Conservation (phyloP, 305 asterid genomes). For the Andrographis paniculata region DNA sequence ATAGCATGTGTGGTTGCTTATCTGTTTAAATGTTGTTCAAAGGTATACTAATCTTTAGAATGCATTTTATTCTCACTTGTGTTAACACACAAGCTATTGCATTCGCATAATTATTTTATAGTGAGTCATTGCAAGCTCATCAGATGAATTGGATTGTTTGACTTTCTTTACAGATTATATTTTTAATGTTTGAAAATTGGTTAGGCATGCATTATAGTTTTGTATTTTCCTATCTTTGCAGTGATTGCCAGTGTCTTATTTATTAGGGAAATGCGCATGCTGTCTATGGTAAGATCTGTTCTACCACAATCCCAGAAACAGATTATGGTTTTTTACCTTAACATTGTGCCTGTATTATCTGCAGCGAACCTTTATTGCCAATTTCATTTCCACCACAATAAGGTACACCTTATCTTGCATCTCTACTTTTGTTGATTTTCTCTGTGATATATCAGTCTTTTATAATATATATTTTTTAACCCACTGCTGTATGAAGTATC, state of each 20-base stretch:
- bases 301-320: slow-evolving; percentile 14
- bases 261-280: slow-evolving; percentile 51
- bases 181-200: neutral
- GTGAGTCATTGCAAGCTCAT: too few relatives aligned
- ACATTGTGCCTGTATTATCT: slow-evolving; percentile 21
- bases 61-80: too few relatives aligned
- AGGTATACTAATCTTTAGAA: too few relatives aligned
- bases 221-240: slow-evolving; percentile 31
- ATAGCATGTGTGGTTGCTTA: too few relatives aligned
- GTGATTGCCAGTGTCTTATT: slow-evolving; percentile 73
- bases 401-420: slow-evolving; percentile 36
- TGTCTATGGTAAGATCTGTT: slow-evolving; percentile 44
- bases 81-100: too few relatives aligned
- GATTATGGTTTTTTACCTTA: slow-evolving; percentile 12
- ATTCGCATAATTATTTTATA: too few relatives aligned
- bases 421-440: too few relatives aligned
- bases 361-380: slow-evolving; percentile 65
- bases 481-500: neutral
- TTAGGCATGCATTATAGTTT: neutral
- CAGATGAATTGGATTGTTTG: neutral
- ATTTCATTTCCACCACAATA: slow-evolving; percentile 38
- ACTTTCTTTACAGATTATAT: neutral
- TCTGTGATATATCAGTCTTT: too few relatives aligned
- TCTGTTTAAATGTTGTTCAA: too few relatives aligned
- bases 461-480: neutral